Evolutionary conservation across 2,329 filamentous ascomycete genomes (phyloP), one percentile per base, ranked within the genome.

Genomic region (Laburnicola sp.): DNA sequence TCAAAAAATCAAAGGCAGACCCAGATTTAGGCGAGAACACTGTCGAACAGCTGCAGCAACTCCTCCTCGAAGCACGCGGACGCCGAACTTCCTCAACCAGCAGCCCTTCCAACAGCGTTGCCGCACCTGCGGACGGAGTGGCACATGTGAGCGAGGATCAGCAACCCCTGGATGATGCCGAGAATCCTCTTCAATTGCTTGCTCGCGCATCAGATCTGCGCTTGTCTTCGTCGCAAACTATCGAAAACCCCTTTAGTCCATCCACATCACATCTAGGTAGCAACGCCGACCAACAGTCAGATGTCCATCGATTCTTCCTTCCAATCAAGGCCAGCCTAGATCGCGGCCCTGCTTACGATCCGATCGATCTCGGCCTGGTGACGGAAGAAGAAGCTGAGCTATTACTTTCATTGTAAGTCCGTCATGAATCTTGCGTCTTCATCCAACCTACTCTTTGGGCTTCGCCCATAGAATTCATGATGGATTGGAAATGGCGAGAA

Each of bases 131-230:
- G 62, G 56, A 60, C 66, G 62, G 34, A 65, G 63, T 45, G 63
- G 62, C 37, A 55, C 59, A 62, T 6, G 59, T 68, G 23, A 66
- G 65, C n/a, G 70, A 76, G 30, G 70, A 72, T 25, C 69, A 72
- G 31, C 77, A 87, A 28, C 80, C 84, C 9, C 75, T 88, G 25
- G 86, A 90, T 59, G 87, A 89, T 66, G 87, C 87, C 3, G 87
- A 91, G 63, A 91, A 90, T 54, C 87, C 87, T 0, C 74, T 90
- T 4, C 87, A 91, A 67, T 74, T 90, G 11, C 82, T 91, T 30
- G 87, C 87, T 2, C 80, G 87, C 28, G 87, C 87, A 1, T 90
- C 87, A 0, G 86, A 88, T 69, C 78, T 88, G 34, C 81, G 82
- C 51, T 76, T 82, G n/a, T 80, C 79, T 23, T 78, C 71, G 16